A percentile compares a stretch with the other conserved stretches of the same genome.
Evolutionary conservation across 2,329 filamentous ascomycete species (phyloP).

Genomic region (Boeremia lycopersici): DNA sequence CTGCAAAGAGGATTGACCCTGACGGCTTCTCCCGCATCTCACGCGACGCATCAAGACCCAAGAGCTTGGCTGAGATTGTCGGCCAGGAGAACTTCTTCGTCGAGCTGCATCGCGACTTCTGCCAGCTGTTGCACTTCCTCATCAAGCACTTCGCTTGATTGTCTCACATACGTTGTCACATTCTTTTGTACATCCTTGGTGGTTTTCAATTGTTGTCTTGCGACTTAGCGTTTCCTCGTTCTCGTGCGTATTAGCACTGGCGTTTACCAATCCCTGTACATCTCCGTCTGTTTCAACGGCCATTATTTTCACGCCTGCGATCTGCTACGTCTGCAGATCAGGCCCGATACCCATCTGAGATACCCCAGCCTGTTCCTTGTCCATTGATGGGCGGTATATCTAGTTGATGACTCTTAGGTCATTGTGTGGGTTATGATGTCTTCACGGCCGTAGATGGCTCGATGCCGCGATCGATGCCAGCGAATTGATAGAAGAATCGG

Average conservation of each 20-base stretch:
- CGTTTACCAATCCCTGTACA: constrained; percentile 15
- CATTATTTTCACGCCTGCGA: constrained; percentile 4
- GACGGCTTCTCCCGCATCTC: constrained; percentile 60
- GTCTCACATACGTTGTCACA: constrained; percentile 19
- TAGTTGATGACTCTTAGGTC: constrained; percentile 15
- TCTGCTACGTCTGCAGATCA: constrained; percentile 8
- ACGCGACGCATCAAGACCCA: constrained; percentile 58
- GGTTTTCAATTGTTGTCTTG: constrained; percentile 23
- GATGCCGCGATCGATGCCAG: constrained; percentile 16
- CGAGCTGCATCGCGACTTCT: constrained; percentile 61
- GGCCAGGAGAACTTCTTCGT: constrained; percentile 65
- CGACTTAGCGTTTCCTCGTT: constrained; percentile 31
- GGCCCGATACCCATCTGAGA: constrained; percentile 35
- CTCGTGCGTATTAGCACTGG: constrained; percentile 25
- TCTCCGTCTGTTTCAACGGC: constrained; percentile 4
- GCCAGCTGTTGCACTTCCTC: constrained; percentile 44
- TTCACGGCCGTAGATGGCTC: constrained; percentile 16
- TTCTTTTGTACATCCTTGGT: constrained; percentile 28
- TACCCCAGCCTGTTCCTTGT: constrained; percentile 29
- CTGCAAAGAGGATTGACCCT: constrained; percentile 61
- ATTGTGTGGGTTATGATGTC: constrained; percentile 12
- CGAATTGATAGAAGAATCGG: constrained; percentile 3
- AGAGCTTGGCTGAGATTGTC: constrained; percentile 64
- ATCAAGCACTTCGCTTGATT: constrained; percentile 48
- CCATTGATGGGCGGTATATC: constrained; percentile 19